Percentiles rank a stretch among this genome's conserved stretches.
Conservation (phyloP, 139 green algal genomes). For the Pleodorina starrii region DNA sequence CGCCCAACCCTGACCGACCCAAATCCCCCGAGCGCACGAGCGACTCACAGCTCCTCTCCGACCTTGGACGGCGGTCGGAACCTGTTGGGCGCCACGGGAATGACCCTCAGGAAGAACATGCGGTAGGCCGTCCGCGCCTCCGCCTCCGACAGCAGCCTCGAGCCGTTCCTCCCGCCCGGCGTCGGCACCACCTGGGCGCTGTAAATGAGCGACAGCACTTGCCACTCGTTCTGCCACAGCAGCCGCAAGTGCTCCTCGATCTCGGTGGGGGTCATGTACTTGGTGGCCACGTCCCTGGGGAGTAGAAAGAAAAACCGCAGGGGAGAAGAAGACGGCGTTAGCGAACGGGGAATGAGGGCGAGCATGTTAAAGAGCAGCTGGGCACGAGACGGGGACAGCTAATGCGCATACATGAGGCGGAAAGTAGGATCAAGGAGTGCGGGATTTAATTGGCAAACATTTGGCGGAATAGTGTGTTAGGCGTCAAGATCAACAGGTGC, state of each 20-base stretch:
- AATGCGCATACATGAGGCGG: too few species aligned
- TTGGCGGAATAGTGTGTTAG: too few species aligned
- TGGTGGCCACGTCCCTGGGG: constrained; percentile 54
- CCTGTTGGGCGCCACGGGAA: constrained; percentile 93
- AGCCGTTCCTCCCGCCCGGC: background rate
- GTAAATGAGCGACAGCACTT: constrained; percentile 82
- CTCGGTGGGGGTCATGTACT: constrained; percentile 85
- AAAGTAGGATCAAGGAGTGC: too few species aligned
- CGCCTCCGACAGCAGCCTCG: constrained; percentile 26
- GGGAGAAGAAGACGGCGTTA: too few species aligned
- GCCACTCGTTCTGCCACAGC: constrained; percentile 83
- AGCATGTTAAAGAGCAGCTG: too few species aligned
- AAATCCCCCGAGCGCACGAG: too few species aligned
- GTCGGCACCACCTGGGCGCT: constrained; percentile 8
- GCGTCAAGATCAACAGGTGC: too few species aligned
- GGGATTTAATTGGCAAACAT: too few species aligned
- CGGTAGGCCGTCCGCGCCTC: constrained; percentile 56
- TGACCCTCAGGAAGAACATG: constrained; percentile 91
- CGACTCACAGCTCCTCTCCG: constrained; percentile 66
- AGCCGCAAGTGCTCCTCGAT: constrained; percentile 80
- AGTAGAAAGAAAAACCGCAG: background rate
- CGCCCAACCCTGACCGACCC: too few species aligned
- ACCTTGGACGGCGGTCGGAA: constrained; percentile 86
- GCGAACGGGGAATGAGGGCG: too few species aligned
- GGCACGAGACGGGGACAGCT: too few species aligned